Base-by-base conservation (phyloP, 129 eudicot genomes). In the Chrysanthemum makinoi region DNA sequence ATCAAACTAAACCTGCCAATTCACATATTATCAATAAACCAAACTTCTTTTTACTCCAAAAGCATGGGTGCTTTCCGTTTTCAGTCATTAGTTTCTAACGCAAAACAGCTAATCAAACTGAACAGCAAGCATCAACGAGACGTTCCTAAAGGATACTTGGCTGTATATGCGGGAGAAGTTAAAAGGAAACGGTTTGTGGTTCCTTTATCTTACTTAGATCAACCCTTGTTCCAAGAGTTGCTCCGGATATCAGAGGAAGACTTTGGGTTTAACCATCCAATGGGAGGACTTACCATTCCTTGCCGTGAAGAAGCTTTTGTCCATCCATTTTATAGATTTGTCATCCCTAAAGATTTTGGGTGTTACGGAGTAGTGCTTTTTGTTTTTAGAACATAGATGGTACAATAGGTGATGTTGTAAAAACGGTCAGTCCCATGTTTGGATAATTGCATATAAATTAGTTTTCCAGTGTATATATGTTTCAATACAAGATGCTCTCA, bases 71-170 rank as follows among this genome's bases (percentile, higher is more conserved):
- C 49, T 26, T 59, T 53, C 59, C 63, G 71, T 1, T n/a, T 77
- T 57, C 63, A 69, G 39, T 77, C 59, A 2, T 19, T 80, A 65
- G 65, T 74, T 17, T 1, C 55, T 24, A 80, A 80, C 50, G 46
- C 55, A 43, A 79, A 79, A 73, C 83, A 80, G 16, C 69, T 80
- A 61, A 67, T 73, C 33, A 79, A 67, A n/a, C 51, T 79, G 26
- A 58, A 73, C 17, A 73, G 62, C 58, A 67, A 63, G 47, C 69
- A 68, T 10, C 83, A 73, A 20, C 51, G 44, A 52, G 76, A 75
- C 17, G 84, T 85, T n/a, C 86, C 84, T 10, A 85, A 79, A 68
- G 88, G 88, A 18, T 81, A 86, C 47, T 10, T 86, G 66, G 79
- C 86, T 10, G 88, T 86, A 51, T 86, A 87, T 11, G 83, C 84